Conservation (phyloP, 768 basidiomycete genomes). For the Boletus eberwhitei region DNA sequence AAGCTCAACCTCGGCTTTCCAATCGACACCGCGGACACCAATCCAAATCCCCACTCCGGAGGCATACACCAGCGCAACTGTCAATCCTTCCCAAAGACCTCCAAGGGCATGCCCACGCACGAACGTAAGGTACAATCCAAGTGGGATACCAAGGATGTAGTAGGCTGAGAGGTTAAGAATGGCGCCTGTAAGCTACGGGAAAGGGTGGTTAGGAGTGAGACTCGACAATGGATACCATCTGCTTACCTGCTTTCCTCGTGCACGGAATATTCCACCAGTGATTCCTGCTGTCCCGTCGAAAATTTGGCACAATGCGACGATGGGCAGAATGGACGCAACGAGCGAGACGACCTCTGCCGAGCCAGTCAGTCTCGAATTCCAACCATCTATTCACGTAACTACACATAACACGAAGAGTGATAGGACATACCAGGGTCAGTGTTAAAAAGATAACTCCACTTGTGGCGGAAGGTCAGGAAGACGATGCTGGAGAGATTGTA, state of each 20-base stretch:
- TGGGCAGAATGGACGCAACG: conserved; percentile 65
- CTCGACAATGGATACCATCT: background rate
- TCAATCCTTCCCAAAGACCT: conserved; percentile 86
- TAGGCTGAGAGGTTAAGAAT: conserved; percentile 62
- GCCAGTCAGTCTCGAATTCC: background rate
- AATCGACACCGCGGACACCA: conserved; percentile 54
- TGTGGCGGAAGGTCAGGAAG: conserved; percentile 58
- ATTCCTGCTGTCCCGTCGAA: conserved; percentile 76
- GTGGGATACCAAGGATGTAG: conserved; percentile 79
- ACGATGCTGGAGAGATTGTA: conserved; percentile 37
- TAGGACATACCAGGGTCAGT: conserved; percentile 48
- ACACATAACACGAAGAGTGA: background rate
- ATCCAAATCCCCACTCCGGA: conserved; percentile 53
- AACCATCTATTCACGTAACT: background rate
- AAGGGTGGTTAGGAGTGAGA: background rate
- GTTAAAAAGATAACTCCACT: conserved; percentile 77
- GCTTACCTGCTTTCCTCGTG: conserved; percentile 70
- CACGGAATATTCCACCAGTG: conserved; percentile 74
- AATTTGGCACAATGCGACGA: conserved; percentile 79
- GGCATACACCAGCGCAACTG: conserved; percentile 62
- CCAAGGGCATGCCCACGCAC: conserved; percentile 49
- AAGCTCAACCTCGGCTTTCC: conserved; percentile 53
- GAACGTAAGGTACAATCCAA: conserved; percentile 79
- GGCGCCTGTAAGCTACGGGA: conserved; percentile 61
- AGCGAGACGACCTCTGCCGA: conserved; percentile 40